Base-by-base conservation (phyloP, 1,284 basidiomycete genomes). In the Butyriboletus appendiculatus region DNA sequence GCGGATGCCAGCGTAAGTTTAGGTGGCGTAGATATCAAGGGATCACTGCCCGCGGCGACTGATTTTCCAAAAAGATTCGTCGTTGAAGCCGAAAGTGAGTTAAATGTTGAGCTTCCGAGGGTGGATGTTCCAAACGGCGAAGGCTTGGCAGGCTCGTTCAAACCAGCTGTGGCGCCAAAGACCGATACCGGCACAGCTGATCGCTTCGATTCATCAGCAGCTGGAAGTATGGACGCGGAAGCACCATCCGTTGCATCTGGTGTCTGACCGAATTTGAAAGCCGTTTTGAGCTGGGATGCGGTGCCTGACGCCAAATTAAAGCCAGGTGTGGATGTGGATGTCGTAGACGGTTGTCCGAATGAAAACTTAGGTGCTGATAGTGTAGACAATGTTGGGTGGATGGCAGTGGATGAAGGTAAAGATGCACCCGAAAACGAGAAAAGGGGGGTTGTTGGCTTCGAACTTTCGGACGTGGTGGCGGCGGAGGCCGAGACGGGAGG, bases 331-430 rank as follows among this genome's bases (percentile, higher is more conserved):
- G 57, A 51, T 28, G 51, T 38, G 4, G 64, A 56, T 35, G 56
- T 39, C 11, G 59, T 43, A 20, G 66, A 56, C 2, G 55, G 53
- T 22, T 62, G 62, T 22, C 60, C 59, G 26, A 74, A 70, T 24
- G 69, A 55, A 48, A 68, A 70, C 39, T 62, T 68, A n/a, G 64
- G 57, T 37, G 20, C 39, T 14, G 56, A 37, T 26, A 55, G 28
- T 20, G 52, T 22, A 24, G 55, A 46, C 14, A 54, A 22, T 26
- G 50, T 26, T 12, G 55, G 34, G n/a, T 24, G 45, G 30, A 52
- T 39, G 15, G 45, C 18, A 39, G 50, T 41, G 16, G 62, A 18
- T 30, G 43, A 30, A 3, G 61, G 42, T 28, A 62, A 44, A 18
- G 66, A 20, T 53, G 52, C n/a, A 26, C 46, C 35, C 4, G 56